A percentile compares a stretch with the other conserved stretches of the same genome.
Conservation (phyloP, 2,329 filamentous ascomycete species). For the Geosmithia putterillii region DNA sequence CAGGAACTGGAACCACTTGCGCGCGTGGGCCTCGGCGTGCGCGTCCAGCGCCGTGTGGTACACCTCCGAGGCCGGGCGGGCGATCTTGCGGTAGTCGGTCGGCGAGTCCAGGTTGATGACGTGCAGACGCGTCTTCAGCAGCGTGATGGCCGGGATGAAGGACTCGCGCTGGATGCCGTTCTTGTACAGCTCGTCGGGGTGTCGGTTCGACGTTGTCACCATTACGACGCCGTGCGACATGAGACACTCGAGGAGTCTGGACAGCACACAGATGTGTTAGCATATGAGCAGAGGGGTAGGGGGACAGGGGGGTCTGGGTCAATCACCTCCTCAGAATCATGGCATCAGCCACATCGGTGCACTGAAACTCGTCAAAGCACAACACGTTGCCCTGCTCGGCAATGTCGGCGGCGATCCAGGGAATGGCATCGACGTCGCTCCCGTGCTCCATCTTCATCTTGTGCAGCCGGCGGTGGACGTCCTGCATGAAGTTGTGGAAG, state of each 20-base stretch:
- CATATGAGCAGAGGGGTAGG: neutral
- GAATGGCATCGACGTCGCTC: conserved; percentile 79
- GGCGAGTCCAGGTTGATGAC: conserved; percentile 92
- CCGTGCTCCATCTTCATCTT: conserved; percentile 82
- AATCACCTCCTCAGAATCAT: conserved; percentile 74
- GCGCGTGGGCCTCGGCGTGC: conserved; percentile 66
- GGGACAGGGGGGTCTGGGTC: neutral
- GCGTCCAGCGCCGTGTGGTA: conserved; percentile 82
- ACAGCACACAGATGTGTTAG: neutral
- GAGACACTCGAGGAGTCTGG: conserved; percentile 67
- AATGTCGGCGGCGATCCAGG: conserved; percentile 90
- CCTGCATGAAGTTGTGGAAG: conserved; percentile 99
- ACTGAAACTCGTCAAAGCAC: conserved; percentile 98
- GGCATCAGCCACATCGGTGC: conserved; percentile 93
- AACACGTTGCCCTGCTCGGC: conserved; percentile 74
- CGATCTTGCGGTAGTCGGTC: conserved; percentile 96
- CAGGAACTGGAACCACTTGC: conserved; percentile 93
- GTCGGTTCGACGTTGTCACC: conserved; percentile 92
- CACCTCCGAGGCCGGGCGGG: conserved; percentile 81
- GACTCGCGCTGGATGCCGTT: conserved; percentile 95
- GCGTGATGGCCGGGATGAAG: conserved; percentile 88
- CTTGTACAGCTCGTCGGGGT: conserved; percentile 92
- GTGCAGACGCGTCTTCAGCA: conserved; percentile 71
- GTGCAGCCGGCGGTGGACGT: conserved; percentile 85
- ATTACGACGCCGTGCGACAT: conserved; percentile 97